These are phyloP conservation scores for Lantana camara DNA, from an alignment of 257 asterid species.

Conservation along the genomic window DNA sequence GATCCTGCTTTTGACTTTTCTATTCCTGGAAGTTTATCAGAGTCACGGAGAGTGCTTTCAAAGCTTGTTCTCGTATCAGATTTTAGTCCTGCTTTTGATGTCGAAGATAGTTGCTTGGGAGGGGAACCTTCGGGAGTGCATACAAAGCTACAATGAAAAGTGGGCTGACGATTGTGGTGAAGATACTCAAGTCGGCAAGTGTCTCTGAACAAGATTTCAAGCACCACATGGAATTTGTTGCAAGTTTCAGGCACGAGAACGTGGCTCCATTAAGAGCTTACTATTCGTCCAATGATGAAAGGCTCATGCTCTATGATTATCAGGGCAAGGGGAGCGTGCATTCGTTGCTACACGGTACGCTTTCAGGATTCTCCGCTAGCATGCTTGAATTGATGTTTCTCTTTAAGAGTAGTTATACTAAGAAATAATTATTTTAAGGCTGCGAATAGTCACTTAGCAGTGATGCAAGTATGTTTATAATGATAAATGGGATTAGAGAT, in stretches of 20 bases:
- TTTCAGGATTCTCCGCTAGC: neutral
- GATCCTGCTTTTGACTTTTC: neutral
- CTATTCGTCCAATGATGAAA: constrained; percentile 19
- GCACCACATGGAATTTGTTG: constrained; percentile 13
- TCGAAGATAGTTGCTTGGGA: constrained; percentile 12
- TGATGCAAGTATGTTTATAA: too few species aligned
- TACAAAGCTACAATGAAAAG: neutral
- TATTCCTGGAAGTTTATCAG: neutral
- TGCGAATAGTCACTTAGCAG: too few species aligned
- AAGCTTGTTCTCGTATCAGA: constrained; percentile 13
- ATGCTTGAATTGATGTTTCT: neutral
- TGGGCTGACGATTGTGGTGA: constrained; percentile 24
- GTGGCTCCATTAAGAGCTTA: constrained; percentile 31
- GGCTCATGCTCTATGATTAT: constrained; percentile 21
- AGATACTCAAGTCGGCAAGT: constrained; percentile 7
- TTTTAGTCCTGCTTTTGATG: neutral
- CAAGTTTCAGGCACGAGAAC: constrained; percentile 17
- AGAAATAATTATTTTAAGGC: too few species aligned
- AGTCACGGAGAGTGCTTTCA: neutral
- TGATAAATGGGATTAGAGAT: too few species aligned
- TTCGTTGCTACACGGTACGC: constrained; percentile 22
- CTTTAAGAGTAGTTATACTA: too few species aligned
- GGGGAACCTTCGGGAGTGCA: constrained; percentile 18
- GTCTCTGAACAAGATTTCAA: constrained; percentile 11
- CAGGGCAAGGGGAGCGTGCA: constrained; percentile 6